Percentiles rank a stretch among this genome's conserved stretches.
Conservation (phyloP, 768 basidiomycete genomes). For the Daedaleopsis nitida region DNA sequence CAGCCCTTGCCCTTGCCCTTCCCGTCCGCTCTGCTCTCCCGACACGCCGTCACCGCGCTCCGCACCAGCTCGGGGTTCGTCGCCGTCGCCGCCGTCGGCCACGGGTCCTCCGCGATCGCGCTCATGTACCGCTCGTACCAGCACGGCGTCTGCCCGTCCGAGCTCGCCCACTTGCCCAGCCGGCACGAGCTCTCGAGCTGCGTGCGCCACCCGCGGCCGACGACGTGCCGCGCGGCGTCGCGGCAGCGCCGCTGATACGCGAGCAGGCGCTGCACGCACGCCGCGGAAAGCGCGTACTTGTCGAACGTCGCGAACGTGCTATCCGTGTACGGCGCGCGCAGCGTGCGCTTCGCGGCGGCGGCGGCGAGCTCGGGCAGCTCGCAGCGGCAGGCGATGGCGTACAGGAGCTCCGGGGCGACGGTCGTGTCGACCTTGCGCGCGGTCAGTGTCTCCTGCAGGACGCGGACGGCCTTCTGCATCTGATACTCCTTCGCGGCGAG, state of each 20-base stretch:
- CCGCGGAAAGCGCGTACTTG: not conserved
- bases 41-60: not conserved
- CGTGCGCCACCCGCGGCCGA: not conserved
- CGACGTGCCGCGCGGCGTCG: not conserved
- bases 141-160: not conserved
- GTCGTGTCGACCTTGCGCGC: not conserved
- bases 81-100: not conserved
- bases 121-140: not conserved
- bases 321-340: not conserved
- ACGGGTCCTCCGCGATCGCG: not conserved
- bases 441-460: not conserved
- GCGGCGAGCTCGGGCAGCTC: not conserved
- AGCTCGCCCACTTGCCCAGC: not conserved
- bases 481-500: constrained; percentile 29
- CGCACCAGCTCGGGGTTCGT: not conserved
- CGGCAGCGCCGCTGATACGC: not conserved
- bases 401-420: not conserved
- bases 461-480: constrained; percentile 19
- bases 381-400: constrained; percentile 2
- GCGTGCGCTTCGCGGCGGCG: constrained; percentile 28
- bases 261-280: not conserved
- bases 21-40: not conserved
- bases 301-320: not conserved
- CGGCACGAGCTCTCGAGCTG: constrained; percentile 1
- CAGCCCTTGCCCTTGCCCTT: not conserved